Evolutionary conservation across 257 asterid species (phyloP).

Genomic region (Nicotiana obtusifolia): DNA sequence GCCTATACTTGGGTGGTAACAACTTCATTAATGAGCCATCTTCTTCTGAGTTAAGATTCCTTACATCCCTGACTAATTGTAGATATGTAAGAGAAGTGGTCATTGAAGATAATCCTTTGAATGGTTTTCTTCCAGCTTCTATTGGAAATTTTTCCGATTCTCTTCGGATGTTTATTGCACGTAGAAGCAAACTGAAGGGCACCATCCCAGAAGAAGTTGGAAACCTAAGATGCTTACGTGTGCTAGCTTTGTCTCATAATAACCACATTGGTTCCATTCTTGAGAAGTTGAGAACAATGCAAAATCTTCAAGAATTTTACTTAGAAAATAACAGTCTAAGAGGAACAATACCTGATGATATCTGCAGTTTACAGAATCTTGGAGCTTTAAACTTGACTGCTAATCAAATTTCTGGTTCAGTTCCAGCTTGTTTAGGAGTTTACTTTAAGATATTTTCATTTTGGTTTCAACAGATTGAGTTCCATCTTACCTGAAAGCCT

Average conservation of each 20-base stretch:
- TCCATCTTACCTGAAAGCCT: slow-evolving; percentile 9
- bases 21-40: slow-evolving; percentile 6
- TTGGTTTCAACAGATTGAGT: slow-evolving; percentile 2
- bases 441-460: slow-evolving; percentile 1
- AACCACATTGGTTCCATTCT: not conserved
- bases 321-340: not conserved
- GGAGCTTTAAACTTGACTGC: not conserved
- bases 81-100: not conserved
- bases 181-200: not conserved
- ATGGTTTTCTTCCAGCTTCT: not conserved
- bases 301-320: not conserved
- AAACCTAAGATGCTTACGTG: not conserved
- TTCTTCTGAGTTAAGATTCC: not conserved
- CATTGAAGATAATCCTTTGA: slow-evolving; percentile 1
- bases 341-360: not conserved
- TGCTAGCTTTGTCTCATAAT: not conserved
- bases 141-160: not conserved
- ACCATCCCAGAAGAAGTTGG: not conserved
- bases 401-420: slow-evolving; percentile 10
- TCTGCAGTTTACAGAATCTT: not conserved
- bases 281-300: not conserved
- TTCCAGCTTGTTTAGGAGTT: slow-evolving; percentile 14
- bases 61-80: not conserved
- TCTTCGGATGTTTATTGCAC: not conserved
- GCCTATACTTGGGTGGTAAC: not conserved